These are phyloP conservation scores for Isabelozyma pseudorhagii DNA, from an alignment of 805 yeast genomes.

Conservation along the genomic window DNA sequence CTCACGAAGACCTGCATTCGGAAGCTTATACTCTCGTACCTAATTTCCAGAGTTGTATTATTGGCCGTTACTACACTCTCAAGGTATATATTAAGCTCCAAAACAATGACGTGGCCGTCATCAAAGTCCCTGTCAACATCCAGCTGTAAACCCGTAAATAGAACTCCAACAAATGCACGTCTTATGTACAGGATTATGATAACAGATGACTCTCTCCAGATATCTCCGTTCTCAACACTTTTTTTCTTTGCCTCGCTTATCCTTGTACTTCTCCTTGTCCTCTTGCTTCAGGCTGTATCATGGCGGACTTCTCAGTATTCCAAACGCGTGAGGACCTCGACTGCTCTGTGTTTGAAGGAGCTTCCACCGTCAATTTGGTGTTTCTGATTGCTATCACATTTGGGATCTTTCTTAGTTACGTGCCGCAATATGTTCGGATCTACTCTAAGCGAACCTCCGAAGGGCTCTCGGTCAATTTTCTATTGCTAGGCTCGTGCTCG, in stretches of 20 bases:
- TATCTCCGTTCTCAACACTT: not conserved
- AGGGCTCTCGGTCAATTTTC: constrained; percentile 72
- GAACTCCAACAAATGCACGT: not conserved
- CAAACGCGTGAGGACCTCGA: not conserved
- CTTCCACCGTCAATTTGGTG: constrained; percentile 46
- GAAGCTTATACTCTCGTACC: constrained; percentile 20
- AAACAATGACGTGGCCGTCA: constrained; percentile 17
- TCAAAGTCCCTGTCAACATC: constrained; percentile 21
- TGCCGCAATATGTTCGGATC: constrained; percentile 72
- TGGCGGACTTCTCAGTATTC: not conserved
- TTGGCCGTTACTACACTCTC: constrained; percentile 24
- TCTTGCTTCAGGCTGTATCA: not conserved
- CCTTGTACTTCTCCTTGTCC: not conserved
- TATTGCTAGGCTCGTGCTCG: constrained; percentile 67
- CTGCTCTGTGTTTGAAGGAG: constrained; percentile 47
- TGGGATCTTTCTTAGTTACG: constrained; percentile 68
- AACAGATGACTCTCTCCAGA: not conserved
- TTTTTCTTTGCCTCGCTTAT: not conserved
- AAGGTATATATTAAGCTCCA: constrained; percentile 15
- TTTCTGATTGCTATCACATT: constrained; percentile 53
- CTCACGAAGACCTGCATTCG: constrained; percentile 11
- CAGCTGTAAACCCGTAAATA: not conserved
- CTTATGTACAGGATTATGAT: not conserved
- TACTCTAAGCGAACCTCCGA: constrained; percentile 60
- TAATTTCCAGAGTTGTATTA: constrained; percentile 24